These are phyloP conservation scores for Solanum chilense DNA, from an alignment of 257 asterid species.

Conservation along the genomic window DNA sequence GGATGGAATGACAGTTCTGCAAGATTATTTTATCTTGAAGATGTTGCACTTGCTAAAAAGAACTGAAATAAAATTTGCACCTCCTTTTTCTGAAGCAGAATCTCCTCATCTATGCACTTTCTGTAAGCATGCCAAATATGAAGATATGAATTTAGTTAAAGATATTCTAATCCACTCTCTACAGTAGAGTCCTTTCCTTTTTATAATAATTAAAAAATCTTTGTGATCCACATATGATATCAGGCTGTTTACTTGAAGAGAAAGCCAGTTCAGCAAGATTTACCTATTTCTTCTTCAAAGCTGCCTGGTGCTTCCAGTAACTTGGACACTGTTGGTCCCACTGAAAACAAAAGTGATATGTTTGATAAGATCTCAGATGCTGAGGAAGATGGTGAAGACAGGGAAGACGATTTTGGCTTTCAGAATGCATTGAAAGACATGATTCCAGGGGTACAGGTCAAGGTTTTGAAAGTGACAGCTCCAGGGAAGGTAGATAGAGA, in stretches of 20 bases:
- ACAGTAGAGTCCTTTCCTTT: not conserved
- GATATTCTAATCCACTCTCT: not conserved
- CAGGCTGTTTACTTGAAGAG: conserved; percentile 91
- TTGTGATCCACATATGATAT: conserved; percentile 4
- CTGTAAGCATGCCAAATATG: not conserved
- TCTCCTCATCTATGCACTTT: not conserved
- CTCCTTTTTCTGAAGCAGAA: not conserved
- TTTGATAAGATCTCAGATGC: conserved; percentile 51
- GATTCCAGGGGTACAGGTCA: conserved; percentile 92
- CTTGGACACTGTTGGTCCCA: conserved; percentile 43
- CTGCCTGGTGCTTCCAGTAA: conserved; percentile 32
- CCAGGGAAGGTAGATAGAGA: conserved; percentile 74
- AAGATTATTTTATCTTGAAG: not conserved
- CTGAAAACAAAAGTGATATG: conserved; percentile 45
- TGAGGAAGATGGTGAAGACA: conserved; percentile 54
- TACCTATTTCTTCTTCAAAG: conserved; percentile 38
- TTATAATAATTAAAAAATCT: not conserved
- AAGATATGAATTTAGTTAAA: not conserved
- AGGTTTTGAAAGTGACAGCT: conserved; percentile 71
- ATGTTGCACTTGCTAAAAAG: not conserved
- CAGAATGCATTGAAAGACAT: conserved; percentile 69
- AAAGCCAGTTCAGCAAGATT: conserved; percentile 38
- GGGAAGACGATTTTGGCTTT: conserved; percentile 61
- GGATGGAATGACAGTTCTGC: not conserved
- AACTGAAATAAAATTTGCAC: not conserved